A percentile compares a stretch with the other conserved stretches of the same genome.
These are phyloP conservation scores for Salix viminalis DNA, from an alignment of 345 rosid species.

Conservation along the genomic window DNA sequence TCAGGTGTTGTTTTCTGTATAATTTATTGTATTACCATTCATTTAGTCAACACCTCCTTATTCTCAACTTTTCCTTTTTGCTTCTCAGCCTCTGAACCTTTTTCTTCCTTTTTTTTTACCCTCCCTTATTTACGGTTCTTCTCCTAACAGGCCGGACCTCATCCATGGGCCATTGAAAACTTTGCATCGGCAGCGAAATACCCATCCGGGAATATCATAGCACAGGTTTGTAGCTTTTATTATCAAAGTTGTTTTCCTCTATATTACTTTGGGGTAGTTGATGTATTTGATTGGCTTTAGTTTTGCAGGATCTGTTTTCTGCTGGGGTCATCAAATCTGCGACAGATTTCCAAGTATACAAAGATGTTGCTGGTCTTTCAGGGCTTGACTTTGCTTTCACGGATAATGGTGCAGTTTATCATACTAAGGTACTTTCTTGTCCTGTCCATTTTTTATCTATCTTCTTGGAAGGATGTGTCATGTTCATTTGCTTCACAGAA, in stretches of 20 bases:
- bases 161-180: constrained; percentile 84
- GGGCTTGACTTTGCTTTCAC: constrained; percentile 93
- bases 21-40: not conserved
- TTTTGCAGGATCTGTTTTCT: constrained; percentile 75
- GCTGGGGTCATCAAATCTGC: constrained; percentile 75
- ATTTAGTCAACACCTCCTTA: not conserved
- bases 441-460: not conserved
- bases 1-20: constrained; percentile 51
- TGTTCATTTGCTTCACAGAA: constrained; percentile 6
- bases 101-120: not conserved
- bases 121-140: constrained; percentile 12
- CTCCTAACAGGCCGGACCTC: constrained; percentile 70
- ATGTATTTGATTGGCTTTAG: constrained; percentile 16
- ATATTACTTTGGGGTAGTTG: constrained; percentile 7
- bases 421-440: constrained; percentile 63
- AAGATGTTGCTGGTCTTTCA: constrained; percentile 84
- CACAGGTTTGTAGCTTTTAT: constrained; percentile 50
- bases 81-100: too few relatives aligned
- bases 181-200: constrained; percentile 82
- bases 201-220: constrained; percentile 70
- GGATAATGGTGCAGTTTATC: constrained; percentile 84
- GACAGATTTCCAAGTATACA: constrained; percentile 93
- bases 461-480: not conserved
- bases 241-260: not conserved
- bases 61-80: too few relatives aligned